A percentile compares a stretch with the other conserved stretches of the same genome.
Conservation (phyloP, 352 stramenopile genomes). For the Globisporangium viniferum region DNA sequence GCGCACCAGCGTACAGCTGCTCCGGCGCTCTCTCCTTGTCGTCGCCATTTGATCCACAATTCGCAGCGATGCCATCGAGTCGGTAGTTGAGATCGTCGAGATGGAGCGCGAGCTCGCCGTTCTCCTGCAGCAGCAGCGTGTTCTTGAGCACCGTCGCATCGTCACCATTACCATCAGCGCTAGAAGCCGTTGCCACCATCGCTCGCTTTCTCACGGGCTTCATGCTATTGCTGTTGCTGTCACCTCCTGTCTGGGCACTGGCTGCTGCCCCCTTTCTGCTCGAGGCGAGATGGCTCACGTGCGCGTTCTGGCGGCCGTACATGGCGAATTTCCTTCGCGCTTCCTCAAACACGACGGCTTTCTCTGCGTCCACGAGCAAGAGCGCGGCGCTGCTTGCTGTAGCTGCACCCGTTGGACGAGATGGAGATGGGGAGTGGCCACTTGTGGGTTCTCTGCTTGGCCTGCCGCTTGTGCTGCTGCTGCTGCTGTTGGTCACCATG, state of each 20-base stretch:
- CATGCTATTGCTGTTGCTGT: neutral
- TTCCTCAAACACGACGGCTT: slow-evolving; percentile 17
- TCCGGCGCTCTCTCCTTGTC: slow-evolving; percentile 1
- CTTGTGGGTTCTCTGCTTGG: neutral
- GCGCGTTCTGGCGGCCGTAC: slow-evolving; percentile 44
- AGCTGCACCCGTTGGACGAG: neutral
- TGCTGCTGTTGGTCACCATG: neutral
- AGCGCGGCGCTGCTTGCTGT: neutral
- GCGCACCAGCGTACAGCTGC: slow-evolving; percentile 14
- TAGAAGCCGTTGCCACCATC: neutral
- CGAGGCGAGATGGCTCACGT: slow-evolving; percentile 36
- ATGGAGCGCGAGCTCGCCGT: slow-evolving; percentile 42
- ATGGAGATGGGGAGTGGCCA: neutral
- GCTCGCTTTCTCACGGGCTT: slow-evolving; percentile 1
- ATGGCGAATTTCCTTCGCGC: slow-evolving; percentile 44
- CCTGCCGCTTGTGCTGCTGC: neutral
- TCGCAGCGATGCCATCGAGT: slow-evolving; percentile 47
- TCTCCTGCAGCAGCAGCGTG: slow-evolving; percentile 58
- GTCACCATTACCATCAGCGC: neutral
- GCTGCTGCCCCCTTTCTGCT: slow-evolving; percentile 9
- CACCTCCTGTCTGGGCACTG: neutral
- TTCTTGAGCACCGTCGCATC: slow-evolving; percentile 29
- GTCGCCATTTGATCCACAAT: slow-evolving; percentile 5
- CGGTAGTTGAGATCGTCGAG: slow-evolving; percentile 61
- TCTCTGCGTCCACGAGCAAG: neutral